phyloP scores from a whole-genome alignment of 2,329 filamentous ascomycete genomes.

The Fusarium lyarnte region DNA sequence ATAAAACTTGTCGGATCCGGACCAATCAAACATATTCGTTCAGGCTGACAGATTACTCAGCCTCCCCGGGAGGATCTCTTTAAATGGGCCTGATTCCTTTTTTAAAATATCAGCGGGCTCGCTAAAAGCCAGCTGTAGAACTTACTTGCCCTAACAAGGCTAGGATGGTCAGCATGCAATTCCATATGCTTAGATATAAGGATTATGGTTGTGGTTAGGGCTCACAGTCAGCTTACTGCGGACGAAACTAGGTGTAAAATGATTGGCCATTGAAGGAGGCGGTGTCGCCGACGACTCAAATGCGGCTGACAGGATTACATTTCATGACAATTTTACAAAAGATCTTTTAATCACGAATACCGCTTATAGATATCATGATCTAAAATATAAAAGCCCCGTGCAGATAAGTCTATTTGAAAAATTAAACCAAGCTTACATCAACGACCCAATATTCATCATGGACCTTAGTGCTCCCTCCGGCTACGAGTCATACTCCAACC shows the following conservation, averaged over 20 bases:
- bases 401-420: not conserved
- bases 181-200: not conserved
- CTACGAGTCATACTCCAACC: constrained; percentile 14
- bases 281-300: not conserved
- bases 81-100: too few species aligned
- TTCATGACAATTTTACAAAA: not conserved
- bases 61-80: not conserved
- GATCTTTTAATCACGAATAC: not conserved
- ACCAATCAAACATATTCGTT: not conserved
- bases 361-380: not conserved
- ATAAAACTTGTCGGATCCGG: not conserved
- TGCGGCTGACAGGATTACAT: not conserved
- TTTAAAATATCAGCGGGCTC: not conserved
- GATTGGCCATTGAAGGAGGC: not conserved
- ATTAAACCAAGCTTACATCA: not conserved
- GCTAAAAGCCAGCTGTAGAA: not conserved
- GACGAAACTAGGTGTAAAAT: not conserved
- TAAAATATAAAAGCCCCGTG: not conserved
- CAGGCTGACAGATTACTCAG: not conserved
- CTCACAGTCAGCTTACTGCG: not conserved
- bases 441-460: not conserved
- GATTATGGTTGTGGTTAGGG: not conserved
- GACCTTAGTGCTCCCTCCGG: constrained; percentile 1
- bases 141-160: not conserved
- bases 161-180: not conserved